phyloP scores from a whole-genome alignment of 1,139 yeast species.

The Wickerhamomyces sp. region DNA sequence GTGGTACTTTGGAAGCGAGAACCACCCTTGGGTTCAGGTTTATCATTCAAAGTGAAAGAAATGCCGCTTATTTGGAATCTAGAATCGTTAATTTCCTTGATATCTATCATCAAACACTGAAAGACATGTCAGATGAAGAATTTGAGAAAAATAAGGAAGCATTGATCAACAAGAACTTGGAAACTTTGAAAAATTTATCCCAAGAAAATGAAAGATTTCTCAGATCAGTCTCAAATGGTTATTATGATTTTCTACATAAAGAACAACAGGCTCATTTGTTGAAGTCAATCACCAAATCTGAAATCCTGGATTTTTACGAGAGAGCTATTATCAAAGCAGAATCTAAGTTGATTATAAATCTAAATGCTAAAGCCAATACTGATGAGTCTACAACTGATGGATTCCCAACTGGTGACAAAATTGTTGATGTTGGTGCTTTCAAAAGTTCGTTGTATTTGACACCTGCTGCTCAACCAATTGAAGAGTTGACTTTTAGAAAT shows the following conservation, averaged over 20 bases:
- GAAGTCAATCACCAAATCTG: constrained; percentile 46
- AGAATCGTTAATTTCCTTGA: constrained; percentile 67
- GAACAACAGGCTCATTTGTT: constrained; percentile 55
- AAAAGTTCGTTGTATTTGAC: constrained; percentile 38
- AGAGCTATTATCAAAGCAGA: constrained; percentile 37
- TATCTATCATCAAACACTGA: constrained; percentile 30
- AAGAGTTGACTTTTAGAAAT: constrained; percentile 12
- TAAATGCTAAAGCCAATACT: constrained; percentile 52
- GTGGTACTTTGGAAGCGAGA: constrained; percentile 63
- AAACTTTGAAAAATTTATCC: constrained; percentile 67
- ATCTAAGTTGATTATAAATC: constrained; percentile 56
- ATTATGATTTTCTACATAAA: constrained; percentile 63
- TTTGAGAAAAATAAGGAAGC: constrained; percentile 68
- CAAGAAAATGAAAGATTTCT: constrained; percentile 73
- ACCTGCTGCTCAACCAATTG: constrained; percentile 38
- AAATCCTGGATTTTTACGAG: constrained; percentile 53
- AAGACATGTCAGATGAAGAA: constrained; percentile 50
- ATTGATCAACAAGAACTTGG: constrained; percentile 56
- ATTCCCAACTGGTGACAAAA: constrained; percentile 33
- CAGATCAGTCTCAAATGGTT: constrained; percentile 67
- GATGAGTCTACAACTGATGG: constrained; percentile 22
- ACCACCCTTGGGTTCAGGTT: constrained; percentile 75
- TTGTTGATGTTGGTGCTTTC: constrained; percentile 37
- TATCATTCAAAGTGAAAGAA: constrained; percentile 81
- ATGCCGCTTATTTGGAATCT: constrained; percentile 67